These are phyloP conservation scores for Effrenium voratum DNA, from an alignment of 73 alveolate species.

Conservation along the genomic window DNA sequence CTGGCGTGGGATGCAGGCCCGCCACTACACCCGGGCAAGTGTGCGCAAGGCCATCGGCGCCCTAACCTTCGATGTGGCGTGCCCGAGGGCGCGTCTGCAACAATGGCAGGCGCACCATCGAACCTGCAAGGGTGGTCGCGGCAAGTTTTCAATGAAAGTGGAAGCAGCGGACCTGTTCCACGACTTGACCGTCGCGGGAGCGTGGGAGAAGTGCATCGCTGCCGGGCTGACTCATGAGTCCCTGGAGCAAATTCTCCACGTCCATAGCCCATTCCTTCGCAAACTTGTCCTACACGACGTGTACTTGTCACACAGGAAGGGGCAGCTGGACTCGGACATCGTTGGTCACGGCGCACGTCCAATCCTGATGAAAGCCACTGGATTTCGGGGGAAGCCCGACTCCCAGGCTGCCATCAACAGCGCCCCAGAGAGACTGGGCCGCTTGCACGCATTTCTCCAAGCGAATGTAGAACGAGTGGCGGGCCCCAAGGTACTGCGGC, in stretches of 20 bases:
- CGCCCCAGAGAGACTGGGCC: too few species aligned
- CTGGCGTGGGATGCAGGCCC: neutral
- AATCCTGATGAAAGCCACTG: neutral
- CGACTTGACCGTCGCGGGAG: neutral
- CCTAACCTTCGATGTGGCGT: neutral
- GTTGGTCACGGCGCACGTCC: neutral
- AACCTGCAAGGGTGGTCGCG: neutral
- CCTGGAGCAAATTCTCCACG: neutral
- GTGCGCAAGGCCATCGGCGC: neutral
- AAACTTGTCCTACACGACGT: neutral
- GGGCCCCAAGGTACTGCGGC: too few species aligned
- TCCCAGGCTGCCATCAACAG: too few species aligned
- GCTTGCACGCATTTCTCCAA: too few species aligned
- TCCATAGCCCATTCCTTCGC: neutral
- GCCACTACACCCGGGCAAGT: neutral
- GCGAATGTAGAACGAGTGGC: too few species aligned
- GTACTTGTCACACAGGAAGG: neutral
- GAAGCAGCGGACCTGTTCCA: neutral
- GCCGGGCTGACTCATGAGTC: neutral
- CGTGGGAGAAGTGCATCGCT: neutral
- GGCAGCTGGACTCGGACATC: neutral
- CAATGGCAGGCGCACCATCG: neutral
- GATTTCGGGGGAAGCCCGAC: too few species aligned
- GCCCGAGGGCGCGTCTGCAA: neutral
- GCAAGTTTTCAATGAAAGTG: neutral